Evolutionary conservation across 495 filamentous ascomycete genomes (phyloP).

Genomic region (Choiromyces venosus): DNA sequence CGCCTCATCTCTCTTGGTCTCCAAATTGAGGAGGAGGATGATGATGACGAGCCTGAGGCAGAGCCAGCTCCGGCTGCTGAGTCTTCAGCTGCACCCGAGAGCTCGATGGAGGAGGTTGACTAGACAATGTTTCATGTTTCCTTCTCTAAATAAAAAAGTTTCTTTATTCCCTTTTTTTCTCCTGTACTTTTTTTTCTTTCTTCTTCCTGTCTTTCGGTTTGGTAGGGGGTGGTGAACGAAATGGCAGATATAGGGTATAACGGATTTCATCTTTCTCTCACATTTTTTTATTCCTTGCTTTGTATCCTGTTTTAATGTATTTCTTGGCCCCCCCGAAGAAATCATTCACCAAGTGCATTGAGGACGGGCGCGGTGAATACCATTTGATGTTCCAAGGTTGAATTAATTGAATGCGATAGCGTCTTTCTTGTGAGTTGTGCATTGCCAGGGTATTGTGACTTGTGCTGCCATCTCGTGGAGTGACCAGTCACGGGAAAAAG

Average conservation of each 20-base stretch:
- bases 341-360: not conserved
- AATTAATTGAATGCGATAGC: not conserved
- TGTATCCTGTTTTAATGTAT: constrained; percentile 11
- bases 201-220: constrained; percentile 23
- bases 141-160: constrained; percentile 25
- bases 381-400: not conserved
- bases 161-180: constrained; percentile 14
- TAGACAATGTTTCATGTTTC: constrained; percentile 43
- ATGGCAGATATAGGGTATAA: constrained; percentile 37
- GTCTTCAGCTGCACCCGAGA: constrained; percentile 51
- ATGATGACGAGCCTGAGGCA: constrained; percentile 60
- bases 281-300: constrained; percentile 14
- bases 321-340: not conserved
- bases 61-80: constrained; percentile 54
- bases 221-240: constrained; percentile 28
- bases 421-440: not conserved
- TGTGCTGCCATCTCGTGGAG: not conserved
- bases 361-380: not conserved
- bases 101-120: constrained; percentile 65
- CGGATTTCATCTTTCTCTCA: constrained; percentile 30
- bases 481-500: too few species aligned
- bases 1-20: constrained; percentile 94
- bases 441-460: not conserved
- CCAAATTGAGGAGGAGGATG: constrained; percentile 89
- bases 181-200: constrained; percentile 27